A percentile compares a stretch with the other conserved stretches of the same genome.
These are phyloP conservation scores for Silene coronaria DNA, from an alignment of 179 eudicot genomes.

Conservation along the genomic window DNA sequence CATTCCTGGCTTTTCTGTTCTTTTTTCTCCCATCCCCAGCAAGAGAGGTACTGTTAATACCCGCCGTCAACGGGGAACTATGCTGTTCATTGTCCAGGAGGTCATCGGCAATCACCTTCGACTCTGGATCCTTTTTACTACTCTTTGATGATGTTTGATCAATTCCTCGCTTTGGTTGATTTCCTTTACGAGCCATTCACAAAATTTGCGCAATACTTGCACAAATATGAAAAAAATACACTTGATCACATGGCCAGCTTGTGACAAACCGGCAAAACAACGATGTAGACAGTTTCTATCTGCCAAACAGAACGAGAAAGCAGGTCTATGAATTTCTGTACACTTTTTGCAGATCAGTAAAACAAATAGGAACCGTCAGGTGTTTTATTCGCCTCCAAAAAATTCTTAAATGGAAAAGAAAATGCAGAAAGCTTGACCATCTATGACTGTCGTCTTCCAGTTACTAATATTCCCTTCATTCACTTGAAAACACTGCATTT, in stretches of 20 bases:
- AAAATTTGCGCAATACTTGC: background rate
- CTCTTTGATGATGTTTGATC: constrained; percentile 41
- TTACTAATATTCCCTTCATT: background rate
- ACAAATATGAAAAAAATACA: constrained; percentile 8
- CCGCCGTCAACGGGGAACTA: constrained; percentile 27
- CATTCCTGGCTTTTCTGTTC: constrained; percentile 40
- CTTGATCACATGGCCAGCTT: constrained; percentile 22
- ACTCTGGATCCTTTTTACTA: constrained; percentile 47
- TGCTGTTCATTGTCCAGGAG: constrained; percentile 32
- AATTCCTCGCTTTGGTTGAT: constrained; percentile 57
- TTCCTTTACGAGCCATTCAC: constrained; percentile 78
- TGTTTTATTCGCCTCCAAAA: background rate
- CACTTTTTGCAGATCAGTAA: background rate
- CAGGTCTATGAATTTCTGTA: background rate
- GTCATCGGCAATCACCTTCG: constrained; percentile 39
- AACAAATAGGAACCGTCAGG: background rate
- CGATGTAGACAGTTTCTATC: constrained; percentile 13
- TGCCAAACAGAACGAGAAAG: constrained; percentile 9
- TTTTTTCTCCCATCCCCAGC: constrained; percentile 41
- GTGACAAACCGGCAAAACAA: constrained; percentile 9
- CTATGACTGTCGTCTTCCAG: background rate
- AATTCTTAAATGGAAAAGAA: background rate
- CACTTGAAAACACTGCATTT: too few relatives aligned
- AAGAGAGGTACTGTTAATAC: constrained; percentile 26
- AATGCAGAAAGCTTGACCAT: background rate